Base-by-base conservation (phyloP, 1,284 basidiomycete species). In the Trametes versicolor region DNA sequence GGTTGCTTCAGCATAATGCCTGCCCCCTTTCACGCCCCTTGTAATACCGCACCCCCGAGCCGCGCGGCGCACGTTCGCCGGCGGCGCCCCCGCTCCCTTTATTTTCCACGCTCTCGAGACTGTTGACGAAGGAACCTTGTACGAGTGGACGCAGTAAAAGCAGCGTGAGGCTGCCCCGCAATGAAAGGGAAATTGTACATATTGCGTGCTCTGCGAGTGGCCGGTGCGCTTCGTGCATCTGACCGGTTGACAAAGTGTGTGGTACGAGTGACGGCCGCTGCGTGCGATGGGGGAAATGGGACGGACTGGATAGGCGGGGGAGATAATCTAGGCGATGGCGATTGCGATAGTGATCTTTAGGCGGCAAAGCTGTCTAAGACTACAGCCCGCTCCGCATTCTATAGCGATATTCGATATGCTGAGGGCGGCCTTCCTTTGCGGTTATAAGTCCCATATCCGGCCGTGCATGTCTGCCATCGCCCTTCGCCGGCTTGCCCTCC, bases 401-500 rank as follows among this genome's bases (percentile, higher is more conserved):
- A 10, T 64, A 29, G 52, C 54, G 66, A 70, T 65, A 66, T 64
- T 41, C 21, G 21, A n/a, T 25, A 19, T 45, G 17, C 15, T n/a
- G 25, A n/a, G 27, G 39, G 48, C 27, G 36, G 52, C 59, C 58
- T 63, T 60, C 32, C 23, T 36, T 39, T 37, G 19, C 23, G 43
- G 43, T 53, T 64, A 65, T 65, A 70, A 65, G 61, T 56, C 63
- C 65, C 45, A 48, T 65, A 63, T 63, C 68, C 54, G 65, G 60
- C 54, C 60, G 56, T 32, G 70, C 29, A 76, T 76, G 75, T 68
- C 65, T 69, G 65, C 70, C 53, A 55, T 76, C 75, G 77, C 77
- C 62, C 71, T 73, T 21, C 72, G 75, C 63, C 84, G 90, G 59
- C 83, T 92, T 69, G 81, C 83, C 69, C 87, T 85, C 69, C 87